Conservation (phyloP, 1,139 yeast species). For the Blastobotrys persicus region DNA sequence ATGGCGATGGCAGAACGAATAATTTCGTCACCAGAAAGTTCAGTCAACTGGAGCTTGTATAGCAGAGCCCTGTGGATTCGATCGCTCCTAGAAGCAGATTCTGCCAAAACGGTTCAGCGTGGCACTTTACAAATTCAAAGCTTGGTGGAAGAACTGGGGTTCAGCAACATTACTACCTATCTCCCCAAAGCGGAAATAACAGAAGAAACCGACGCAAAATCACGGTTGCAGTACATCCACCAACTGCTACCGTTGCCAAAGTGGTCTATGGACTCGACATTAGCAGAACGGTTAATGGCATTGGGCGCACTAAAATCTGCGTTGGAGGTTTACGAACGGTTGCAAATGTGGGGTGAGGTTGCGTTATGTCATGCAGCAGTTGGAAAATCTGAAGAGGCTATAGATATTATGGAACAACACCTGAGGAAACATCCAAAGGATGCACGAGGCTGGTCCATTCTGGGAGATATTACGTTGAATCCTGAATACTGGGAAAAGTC, state of each 20-base stretch:
- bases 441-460: slow-evolving; percentile 78
- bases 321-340: slow-evolving; percentile 79
- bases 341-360: slow-evolving; percentile 74
- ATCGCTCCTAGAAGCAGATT: slow-evolving; percentile 74
- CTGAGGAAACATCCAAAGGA: slow-evolving; percentile 62
- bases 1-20: slow-evolving; percentile 72
- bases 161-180: slow-evolving; percentile 53
- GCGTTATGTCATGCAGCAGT: slow-evolving; percentile 90
- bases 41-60: slow-evolving; percentile 73
- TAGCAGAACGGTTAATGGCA: slow-evolving; percentile 87
- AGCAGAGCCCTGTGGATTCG: slow-evolving; percentile 89
- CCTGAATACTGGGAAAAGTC: slow-evolving; percentile 79
- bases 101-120: slow-evolving; percentile 86
- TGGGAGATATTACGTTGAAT: slow-evolving; percentile 82
- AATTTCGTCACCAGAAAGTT: slow-evolving; percentile 48
- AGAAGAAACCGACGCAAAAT: slow-evolving; percentile 37
- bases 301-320: slow-evolving; percentile 87
- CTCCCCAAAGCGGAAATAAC: slow-evolving; percentile 49
- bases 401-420: slow-evolving; percentile 53
- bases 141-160: slow-evolving; percentile 83
- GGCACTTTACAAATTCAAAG: slow-evolving; percentile 93
- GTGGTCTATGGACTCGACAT: slow-evolving; percentile 77
- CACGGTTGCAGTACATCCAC: slow-evolving; percentile 69
- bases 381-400: slow-evolving; percentile 71
- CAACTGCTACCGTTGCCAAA: slow-evolving; percentile 76